Evolutionary conservation across 345 rosid species (phyloP).

Genomic region (Eucalyptus curtisii): DNA sequence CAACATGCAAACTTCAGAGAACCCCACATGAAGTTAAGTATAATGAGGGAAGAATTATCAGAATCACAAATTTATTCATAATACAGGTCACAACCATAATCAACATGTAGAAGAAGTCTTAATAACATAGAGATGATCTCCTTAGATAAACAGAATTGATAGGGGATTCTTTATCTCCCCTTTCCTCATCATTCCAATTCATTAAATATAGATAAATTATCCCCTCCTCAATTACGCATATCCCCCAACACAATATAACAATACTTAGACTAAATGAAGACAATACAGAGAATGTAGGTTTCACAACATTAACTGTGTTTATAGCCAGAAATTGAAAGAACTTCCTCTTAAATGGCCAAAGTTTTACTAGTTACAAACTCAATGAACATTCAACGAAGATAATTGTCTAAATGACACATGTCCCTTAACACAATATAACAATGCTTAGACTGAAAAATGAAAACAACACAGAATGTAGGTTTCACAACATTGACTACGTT

Average conservation of each 20-base stretch:
- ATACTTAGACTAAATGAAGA: neutral
- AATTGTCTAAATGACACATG: neutral
- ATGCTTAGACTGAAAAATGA: neutral
- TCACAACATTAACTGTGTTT: neutral
- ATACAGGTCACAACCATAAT: neutral
- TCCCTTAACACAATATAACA: neutral
- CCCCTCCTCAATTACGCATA: neutral
- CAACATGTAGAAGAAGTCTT: neutral
- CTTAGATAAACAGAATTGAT: neutral
- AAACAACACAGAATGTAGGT: neutral
- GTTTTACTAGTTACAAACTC: neutral
- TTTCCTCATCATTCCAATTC: neutral
- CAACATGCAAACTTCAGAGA: neutral
- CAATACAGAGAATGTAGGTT: neutral
- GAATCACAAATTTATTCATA: neutral
- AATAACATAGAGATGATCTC: neutral
- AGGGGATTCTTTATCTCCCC: neutral
- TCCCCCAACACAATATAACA: neutral
- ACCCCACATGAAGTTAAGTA: neutral
- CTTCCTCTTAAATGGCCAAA: neutral
- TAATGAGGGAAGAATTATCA: neutral
- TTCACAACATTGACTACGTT: neutral
- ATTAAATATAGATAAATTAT: neutral
- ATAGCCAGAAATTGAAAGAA: neutral
- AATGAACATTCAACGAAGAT: neutral